Base-by-base conservation (phyloP, 441 rosid genomes). In the Brassica hybrid region DNA sequence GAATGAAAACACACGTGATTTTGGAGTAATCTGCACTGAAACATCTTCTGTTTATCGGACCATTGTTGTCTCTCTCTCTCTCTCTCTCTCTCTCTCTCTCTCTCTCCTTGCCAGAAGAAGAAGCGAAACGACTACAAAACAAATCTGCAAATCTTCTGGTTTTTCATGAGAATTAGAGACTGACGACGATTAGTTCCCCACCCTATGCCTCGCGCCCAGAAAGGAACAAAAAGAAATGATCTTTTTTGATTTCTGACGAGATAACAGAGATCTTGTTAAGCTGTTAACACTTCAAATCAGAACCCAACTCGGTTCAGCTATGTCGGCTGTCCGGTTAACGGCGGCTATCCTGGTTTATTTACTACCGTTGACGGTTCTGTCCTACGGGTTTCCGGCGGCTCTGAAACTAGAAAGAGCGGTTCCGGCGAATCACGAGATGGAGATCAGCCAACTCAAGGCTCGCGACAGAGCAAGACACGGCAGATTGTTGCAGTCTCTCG, bases 381-480 rank as follows among this genome's bases (percentile, higher is more conserved):
- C 76, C 16, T 58, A 30, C 36, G 87, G 84, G 21, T 85, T 87
- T 5, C 94, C 96, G 50, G 81, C 83, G 70, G 99, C n/a, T n/a
- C n/a, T n/a, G n/a, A n/a, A n/a, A n/a, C n/a, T n/a, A n/a, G n/a
- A n/a, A n/a, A n/a, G n/a, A 70, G 89, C 83, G 38, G 76, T 91
- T 79, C 94, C 98, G 62, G 79, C 81, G 69, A 84, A 60, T 82
- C 87, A 81, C 48, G 77, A 63, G 75, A 65, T 86, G 54, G 93
- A 87, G 77, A 69, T 96, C 65, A 79, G 83, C 63, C 85, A 86
- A 69, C 92, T 92, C 23, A 85, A 76, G 71, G 89, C 84, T 16
- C 86, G 89, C 75, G 99, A 96, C 41, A 79, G 84, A 58, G 74
- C 75, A 7, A 84, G 99, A 54, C 98, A 89, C 79, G 89, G 94